phyloP scores from a whole-genome alignment of 2,329 filamentous ascomycete species.

The Purpureocillium takamizusanense region DNA sequence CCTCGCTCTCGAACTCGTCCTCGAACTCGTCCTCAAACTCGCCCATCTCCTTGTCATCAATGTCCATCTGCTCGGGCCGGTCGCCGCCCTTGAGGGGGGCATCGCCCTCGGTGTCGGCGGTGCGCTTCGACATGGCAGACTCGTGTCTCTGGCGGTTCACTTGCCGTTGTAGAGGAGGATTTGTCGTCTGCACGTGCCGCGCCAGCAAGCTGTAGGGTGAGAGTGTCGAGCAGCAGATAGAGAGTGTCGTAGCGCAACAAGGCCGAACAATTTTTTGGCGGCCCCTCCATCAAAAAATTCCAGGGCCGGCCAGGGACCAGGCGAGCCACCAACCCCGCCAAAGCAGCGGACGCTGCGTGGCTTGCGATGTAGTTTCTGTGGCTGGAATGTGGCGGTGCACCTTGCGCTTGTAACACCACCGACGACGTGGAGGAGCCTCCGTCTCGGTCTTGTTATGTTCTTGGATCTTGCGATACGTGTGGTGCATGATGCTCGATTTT shows the following conservation, averaged over 20 bases:
- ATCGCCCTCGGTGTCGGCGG: conserved; percentile 39
- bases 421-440: no score
- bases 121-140: conserved; percentile 48
- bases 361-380: neutral
- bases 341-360: neutral
- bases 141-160: neutral
- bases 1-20: conserved; percentile 78
- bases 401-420: no score
- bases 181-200: no score
- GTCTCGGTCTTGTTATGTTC: no score
- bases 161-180: neutral
- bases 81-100: conserved; percentile 50
- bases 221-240: no score
- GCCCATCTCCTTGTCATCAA: conserved; percentile 56
- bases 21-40: conserved; percentile 96
- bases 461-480: no score
- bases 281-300: conserved; percentile 4
- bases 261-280: conserved; percentile 3
- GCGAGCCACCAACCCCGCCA: neutral
- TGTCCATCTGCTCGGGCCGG: conserved; percentile 56
- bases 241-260: neutral
- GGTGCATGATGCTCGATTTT: no score
- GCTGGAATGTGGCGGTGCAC: conserved; percentile 1
- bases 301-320: neutral
- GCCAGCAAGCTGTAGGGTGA: no score